These are phyloP conservation scores for Cantharellus anzutake DNA, from an alignment of 768 basidiomycete species.

Conservation along the genomic window DNA sequence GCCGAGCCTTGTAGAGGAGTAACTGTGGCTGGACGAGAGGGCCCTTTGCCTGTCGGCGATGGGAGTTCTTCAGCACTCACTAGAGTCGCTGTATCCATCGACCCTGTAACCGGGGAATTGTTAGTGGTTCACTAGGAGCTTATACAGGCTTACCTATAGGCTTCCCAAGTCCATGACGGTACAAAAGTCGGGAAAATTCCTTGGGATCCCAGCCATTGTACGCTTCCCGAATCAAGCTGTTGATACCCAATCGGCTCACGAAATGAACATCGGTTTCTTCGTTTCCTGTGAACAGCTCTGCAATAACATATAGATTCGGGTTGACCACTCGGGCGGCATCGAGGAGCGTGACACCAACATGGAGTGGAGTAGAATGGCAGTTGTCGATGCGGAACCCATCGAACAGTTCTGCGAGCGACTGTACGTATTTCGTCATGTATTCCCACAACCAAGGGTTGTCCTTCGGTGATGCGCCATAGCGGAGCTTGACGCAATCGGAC, in stretches of 20 bases:
- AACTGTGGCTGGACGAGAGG: conserved; percentile 50
- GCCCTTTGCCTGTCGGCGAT: conserved; percentile 69
- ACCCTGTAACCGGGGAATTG: conserved; percentile 29
- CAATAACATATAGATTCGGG: conserved; percentile 89
- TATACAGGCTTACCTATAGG: conserved; percentile 51
- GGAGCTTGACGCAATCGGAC: conserved; percentile 96
- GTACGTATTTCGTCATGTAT: conserved; percentile 75
- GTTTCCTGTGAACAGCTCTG: conserved; percentile 90
- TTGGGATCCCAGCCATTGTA: conserved; percentile 81
- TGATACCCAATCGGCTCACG: conserved; percentile 81
- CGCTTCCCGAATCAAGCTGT: conserved; percentile 87
- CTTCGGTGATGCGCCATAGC: conserved; percentile 63
- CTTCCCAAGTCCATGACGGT: conserved; percentile 80
- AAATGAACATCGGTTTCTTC: conserved; percentile 87
- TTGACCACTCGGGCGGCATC: conserved; percentile 78
- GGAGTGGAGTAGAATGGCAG: conserved; percentile 90
- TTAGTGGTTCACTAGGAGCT: neutral
- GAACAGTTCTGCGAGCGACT: conserved; percentile 59
- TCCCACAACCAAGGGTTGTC: conserved; percentile 92
- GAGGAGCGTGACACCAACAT: conserved; percentile 89
- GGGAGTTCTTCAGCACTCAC: conserved; percentile 56
- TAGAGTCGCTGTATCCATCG: conserved; percentile 83
- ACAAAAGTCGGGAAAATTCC: conserved; percentile 74
- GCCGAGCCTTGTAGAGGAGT: conserved; percentile 66
- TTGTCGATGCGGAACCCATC: conserved; percentile 98